Conservation (phyloP, 2,329 filamentous ascomycete species). For the Emmonsiellopsis sp. region DNA sequence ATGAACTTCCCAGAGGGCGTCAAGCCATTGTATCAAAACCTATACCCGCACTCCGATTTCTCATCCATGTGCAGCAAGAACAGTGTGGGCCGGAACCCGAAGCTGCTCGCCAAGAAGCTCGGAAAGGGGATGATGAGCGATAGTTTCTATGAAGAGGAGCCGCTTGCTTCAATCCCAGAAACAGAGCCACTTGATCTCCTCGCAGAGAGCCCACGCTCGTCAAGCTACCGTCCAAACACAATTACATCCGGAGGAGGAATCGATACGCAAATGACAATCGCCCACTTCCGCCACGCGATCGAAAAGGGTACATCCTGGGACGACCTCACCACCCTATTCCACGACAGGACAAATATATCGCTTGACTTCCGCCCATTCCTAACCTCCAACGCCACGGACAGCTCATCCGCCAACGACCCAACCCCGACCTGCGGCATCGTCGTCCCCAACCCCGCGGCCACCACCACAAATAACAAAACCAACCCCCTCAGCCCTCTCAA, state of each 20-base stretch:
- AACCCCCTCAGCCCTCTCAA: background rate
- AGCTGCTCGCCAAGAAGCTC: slow-evolving; percentile 7
- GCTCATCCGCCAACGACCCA: background rate
- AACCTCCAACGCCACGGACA: background rate
- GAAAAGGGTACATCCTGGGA: background rate
- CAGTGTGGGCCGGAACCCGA: slow-evolving; percentile 6
- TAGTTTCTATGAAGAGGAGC: too few relatives aligned
- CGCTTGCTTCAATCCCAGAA: too few relatives aligned
- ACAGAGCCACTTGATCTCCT: too few relatives aligned
- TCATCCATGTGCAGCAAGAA: slow-evolving; percentile 1
- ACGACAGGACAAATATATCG: background rate
- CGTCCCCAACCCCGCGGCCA: too few relatives aligned
- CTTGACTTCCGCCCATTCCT: background rate
- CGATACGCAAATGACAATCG: slow-evolving; percentile 2
- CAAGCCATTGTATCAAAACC: slow-evolving; percentile 8
- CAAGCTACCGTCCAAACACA: too few relatives aligned
- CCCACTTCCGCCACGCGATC: slow-evolving; percentile 4
- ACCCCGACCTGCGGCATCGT: background rate
- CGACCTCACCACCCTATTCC: background rate
- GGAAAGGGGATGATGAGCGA: background rate
- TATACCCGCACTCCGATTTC: slow-evolving; percentile 7
- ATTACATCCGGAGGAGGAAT: too few relatives aligned
- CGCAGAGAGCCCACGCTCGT: too few relatives aligned
- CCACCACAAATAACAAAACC: too few relatives aligned
- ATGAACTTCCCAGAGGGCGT: background rate